phyloP scores from a whole-genome alignment of 2,329 filamentous ascomycete genomes.

The Epichloe baconii region DNA sequence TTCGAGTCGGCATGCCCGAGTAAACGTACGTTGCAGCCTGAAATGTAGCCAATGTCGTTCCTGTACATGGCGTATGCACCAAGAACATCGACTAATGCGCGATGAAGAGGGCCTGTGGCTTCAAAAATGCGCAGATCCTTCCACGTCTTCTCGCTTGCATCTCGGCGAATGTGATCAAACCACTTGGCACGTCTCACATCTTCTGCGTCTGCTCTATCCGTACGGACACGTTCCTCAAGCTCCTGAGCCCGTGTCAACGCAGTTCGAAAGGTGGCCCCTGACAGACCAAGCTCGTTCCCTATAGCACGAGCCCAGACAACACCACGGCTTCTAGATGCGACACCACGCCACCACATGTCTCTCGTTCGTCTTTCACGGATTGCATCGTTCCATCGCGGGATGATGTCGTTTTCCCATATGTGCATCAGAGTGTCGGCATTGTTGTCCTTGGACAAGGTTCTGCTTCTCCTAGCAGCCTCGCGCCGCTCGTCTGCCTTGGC shows the following conservation, averaged over 20 bases:
- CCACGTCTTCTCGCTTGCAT: slow-evolving; percentile 53
- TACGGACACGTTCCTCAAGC: slow-evolving; percentile 42
- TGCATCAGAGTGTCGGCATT: slow-evolving; percentile 40
- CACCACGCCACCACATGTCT: slow-evolving; percentile 72
- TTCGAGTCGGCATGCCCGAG: neutral
- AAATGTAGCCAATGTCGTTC: slow-evolving; percentile 66
- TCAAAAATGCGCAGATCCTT: slow-evolving; percentile 63
- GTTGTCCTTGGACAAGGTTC: slow-evolving; percentile 40
- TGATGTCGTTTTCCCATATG: slow-evolving; percentile 63
- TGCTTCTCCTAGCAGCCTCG: slow-evolving; percentile 38
- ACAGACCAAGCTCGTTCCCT: slow-evolving; percentile 59
- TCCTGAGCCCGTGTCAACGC: slow-evolving; percentile 55
- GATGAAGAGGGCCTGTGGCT: slow-evolving; percentile 50
- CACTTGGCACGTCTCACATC: slow-evolving; percentile 44
- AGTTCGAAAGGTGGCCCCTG: slow-evolving; percentile 53
- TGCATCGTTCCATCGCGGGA: slow-evolving; percentile 65
- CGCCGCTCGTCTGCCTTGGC: slow-evolving; percentile 46
- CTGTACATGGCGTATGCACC: slow-evolving; percentile 73
- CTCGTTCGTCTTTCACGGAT: slow-evolving; percentile 55
- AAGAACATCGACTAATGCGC: slow-evolving; percentile 56
- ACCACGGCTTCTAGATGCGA: slow-evolving; percentile 57
- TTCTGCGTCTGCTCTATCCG: slow-evolving; percentile 37
- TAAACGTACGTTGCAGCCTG: slow-evolving; percentile 58
- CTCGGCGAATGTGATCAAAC: slow-evolving; percentile 50
- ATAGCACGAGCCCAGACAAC: slow-evolving; percentile 58